Percentiles rank a stretch among this genome's conserved stretches.
Evolutionary conservation across 208 protist species (phyloP).

Genomic region (Wallacemonas collosoma): DNA sequence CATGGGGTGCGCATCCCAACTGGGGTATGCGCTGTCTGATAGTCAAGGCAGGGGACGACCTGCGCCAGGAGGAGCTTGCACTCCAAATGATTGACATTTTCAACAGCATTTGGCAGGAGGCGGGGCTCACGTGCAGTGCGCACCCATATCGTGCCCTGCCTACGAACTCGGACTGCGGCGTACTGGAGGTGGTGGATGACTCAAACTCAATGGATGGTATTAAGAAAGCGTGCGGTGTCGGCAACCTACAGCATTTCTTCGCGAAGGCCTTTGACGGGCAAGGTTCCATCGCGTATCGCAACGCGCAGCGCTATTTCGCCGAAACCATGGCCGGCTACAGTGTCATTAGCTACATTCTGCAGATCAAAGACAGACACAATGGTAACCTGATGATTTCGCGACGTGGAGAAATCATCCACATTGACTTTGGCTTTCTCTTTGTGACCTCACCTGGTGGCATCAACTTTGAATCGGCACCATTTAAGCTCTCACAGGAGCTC

Average conservation of each 20-base stretch:
- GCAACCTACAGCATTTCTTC: slow-evolving; percentile 83
- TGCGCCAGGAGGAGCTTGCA: slow-evolving; percentile 94
- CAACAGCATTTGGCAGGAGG: slow-evolving; percentile 84
- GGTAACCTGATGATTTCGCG: slow-evolving; percentile 94
- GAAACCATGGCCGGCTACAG: slow-evolving; percentile 95
- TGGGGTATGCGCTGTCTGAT: slow-evolving; percentile 89
- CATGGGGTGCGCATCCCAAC: slow-evolving; percentile 82
- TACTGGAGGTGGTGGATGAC: slow-evolving; percentile 90
- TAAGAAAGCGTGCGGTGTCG: slow-evolving; percentile 80
- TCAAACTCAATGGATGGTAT: slow-evolving; percentile 90
- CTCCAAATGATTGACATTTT: slow-evolving; percentile 91
- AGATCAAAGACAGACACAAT: slow-evolving; percentile 96
- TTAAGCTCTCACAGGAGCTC: slow-evolving; percentile 93
- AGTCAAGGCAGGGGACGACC: slow-evolving; percentile 92
- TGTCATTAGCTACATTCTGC: slow-evolving; percentile 93
- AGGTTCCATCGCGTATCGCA: slow-evolving; percentile 48
- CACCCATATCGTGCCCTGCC: slow-evolving; percentile 84
- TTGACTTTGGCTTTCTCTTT: slow-evolving; percentile 98
- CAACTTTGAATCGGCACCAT: slow-evolving; percentile 94
- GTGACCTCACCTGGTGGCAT: slow-evolving; percentile 95
- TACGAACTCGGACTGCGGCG: slow-evolving; percentile 72
- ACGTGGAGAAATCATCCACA: slow-evolving; percentile 95
- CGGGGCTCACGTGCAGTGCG: slow-evolving; percentile 77
- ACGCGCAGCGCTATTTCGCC: slow-evolving; percentile 92
- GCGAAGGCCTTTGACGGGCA: slow-evolving; percentile 68